phyloP scores from a whole-genome alignment of 768 basidiomycete genomes.

The Trametes coccinea region DNA sequence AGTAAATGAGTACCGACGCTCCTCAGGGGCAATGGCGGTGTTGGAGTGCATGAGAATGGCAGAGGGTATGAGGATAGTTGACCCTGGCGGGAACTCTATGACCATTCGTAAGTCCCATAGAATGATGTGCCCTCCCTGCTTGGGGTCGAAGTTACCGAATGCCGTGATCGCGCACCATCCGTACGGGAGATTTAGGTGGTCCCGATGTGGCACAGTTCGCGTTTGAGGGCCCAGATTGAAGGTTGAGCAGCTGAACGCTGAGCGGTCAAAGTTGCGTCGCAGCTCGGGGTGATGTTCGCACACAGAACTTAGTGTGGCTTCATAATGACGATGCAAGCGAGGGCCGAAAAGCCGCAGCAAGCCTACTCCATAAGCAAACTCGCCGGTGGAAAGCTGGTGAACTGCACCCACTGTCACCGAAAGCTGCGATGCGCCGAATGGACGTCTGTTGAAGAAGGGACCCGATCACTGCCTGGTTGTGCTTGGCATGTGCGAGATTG shows the following conservation, averaged over 20 bases:
- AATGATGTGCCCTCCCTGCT: slow-evolving; percentile 35
- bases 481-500: neutral
- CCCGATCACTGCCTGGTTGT: neutral
- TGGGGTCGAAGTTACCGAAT: slow-evolving; percentile 31
- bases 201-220: slow-evolving; percentile 23
- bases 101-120: slow-evolving; percentile 31
- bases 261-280: slow-evolving; percentile 27
- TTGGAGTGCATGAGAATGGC: slow-evolving; percentile 10
- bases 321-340: neutral
- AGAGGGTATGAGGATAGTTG: slow-evolving; percentile 30
- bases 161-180: slow-evolving; percentile 37
- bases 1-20: slow-evolving; percentile 29
- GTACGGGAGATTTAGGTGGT: slow-evolving; percentile 34
- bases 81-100: slow-evolving; percentile 29
- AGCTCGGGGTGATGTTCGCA: neutral
- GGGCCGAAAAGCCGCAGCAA: neutral
- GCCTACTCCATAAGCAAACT: neutral
- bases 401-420: neutral
- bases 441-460: neutral
- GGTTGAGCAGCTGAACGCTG: slow-evolving; percentile 28
- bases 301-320: neutral
- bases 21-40: slow-evolving; percentile 17
- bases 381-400: neutral
- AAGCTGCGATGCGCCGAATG: neutral
- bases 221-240: slow-evolving; percentile 35